Conservation (phyloP, 2,329 filamentous ascomycete species). For the Trichoderma afroharzianum region DNA sequence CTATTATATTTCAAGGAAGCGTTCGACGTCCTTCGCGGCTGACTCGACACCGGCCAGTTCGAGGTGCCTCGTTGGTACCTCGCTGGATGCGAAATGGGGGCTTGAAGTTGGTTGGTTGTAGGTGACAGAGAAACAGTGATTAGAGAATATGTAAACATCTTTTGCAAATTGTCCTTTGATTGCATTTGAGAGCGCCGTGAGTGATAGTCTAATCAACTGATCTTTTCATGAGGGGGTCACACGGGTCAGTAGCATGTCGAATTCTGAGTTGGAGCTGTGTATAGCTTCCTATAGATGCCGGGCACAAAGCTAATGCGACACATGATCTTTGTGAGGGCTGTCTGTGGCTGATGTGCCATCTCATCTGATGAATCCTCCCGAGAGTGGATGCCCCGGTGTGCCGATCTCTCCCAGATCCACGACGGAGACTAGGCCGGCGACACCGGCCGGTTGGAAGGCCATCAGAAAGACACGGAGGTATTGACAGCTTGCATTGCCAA, state of each 20-base stretch:
- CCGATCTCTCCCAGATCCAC: background rate
- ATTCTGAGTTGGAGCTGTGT: background rate
- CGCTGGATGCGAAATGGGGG: background rate
- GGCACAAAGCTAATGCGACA: background rate
- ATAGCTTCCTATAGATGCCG: background rate
- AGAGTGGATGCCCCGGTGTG: background rate
- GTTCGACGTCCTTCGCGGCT: background rate
- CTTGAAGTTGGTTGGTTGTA: background rate
- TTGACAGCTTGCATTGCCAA: background rate
- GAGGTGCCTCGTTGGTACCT: background rate
- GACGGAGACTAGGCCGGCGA: background rate
- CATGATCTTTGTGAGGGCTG: background rate
- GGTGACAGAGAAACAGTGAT: background rate
- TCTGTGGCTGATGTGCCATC: conserved; percentile 1
- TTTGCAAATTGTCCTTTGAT: background rate
- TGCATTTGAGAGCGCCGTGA: background rate
- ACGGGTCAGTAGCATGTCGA: background rate
- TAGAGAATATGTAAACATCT: too few species aligned
- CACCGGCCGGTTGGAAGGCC: background rate
- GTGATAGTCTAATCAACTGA: background rate
- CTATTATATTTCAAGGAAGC: background rate
- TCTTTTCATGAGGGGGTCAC: background rate
- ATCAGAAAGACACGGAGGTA: background rate
- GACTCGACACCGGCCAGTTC: background rate
- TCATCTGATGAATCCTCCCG: background rate